These are phyloP conservation scores for Talaromyces rugulosus DNA, from an alignment of 2,329 filamentous ascomycete genomes.

Conservation along the genomic window DNA sequence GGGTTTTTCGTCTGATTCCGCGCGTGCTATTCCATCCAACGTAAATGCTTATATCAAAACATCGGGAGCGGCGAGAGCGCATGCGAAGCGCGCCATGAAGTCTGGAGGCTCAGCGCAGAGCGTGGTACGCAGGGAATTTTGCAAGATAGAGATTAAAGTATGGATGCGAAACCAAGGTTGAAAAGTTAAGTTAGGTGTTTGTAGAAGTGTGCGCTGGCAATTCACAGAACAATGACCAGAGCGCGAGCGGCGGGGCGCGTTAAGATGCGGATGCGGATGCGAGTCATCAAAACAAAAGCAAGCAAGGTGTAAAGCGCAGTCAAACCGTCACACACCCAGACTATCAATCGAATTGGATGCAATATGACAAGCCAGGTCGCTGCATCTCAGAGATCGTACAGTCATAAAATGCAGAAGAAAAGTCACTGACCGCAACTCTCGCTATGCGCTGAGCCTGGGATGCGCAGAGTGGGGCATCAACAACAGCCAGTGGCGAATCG, in stretches of 20 bases:
- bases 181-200: neutral
- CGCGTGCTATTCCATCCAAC: neutral
- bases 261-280: constrained; percentile 1
- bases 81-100: constrained; percentile 10
- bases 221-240: neutral
- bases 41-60: constrained; percentile 2
- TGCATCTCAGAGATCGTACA: neutral
- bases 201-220: neutral
- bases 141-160: neutral
- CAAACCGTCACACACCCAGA: neutral
- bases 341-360: neutral
- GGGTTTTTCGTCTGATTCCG: neutral
- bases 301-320: neutral
- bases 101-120: neutral
- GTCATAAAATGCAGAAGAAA: neutral
- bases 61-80: constrained; percentile 6
- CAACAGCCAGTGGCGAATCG: neutral
- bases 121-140: neutral
- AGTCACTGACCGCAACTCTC: neutral
- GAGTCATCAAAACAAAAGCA: neutral
- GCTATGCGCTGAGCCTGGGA: neutral
- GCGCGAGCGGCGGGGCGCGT: neutral
- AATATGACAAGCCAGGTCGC: neutral
- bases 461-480: neutral
- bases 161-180: neutral